These are phyloP conservation scores for Aquilaria yunnanensis DNA, from an alignment of 345 rosid species.

Conservation along the genomic window DNA sequence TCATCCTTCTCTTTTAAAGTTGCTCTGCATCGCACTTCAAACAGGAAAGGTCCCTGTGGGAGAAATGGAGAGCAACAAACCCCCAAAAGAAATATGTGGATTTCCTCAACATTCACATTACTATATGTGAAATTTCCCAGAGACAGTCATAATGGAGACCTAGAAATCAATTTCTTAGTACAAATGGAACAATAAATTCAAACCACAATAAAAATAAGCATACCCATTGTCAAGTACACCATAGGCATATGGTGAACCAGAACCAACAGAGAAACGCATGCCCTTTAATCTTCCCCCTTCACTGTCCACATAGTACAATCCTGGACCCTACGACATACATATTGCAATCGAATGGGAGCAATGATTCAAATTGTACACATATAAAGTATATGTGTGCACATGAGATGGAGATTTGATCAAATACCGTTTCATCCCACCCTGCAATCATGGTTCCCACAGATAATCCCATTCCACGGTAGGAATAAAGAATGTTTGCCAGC, in stretches of 20 bases:
- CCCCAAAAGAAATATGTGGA: no score
- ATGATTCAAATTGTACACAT: neutral
- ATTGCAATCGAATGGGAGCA: slow-evolving; percentile 4
- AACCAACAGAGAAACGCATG: slow-evolving; percentile 93
- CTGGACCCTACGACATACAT: slow-evolving; percentile 71
- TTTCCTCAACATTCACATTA: no score
- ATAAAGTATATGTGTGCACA: neutral
- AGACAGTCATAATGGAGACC: no score
- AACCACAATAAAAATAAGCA: neutral
- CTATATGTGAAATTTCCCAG: no score
- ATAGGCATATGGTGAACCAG: slow-evolving; percentile 99
- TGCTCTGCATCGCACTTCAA: no score
- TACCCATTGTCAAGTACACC: slow-evolving; percentile 97
- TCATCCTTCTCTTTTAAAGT: no score
- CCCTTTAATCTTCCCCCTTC: slow-evolving; percentile 99
- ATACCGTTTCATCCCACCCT: slow-evolving; percentile 95
- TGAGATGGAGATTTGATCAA: neutral
- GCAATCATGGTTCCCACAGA: slow-evolving; percentile 98
- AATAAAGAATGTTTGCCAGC: slow-evolving; percentile 84
- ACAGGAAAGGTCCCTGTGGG: no score
- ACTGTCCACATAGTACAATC: slow-evolving; percentile 92
- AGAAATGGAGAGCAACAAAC: no score
- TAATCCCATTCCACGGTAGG: slow-evolving; percentile 92
- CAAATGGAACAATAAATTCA: neutral
- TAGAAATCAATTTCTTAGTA: no score